phyloP scores from a whole-genome alignment of 129 eudicot genomes.

The Oenanthe sinensis region DNA sequence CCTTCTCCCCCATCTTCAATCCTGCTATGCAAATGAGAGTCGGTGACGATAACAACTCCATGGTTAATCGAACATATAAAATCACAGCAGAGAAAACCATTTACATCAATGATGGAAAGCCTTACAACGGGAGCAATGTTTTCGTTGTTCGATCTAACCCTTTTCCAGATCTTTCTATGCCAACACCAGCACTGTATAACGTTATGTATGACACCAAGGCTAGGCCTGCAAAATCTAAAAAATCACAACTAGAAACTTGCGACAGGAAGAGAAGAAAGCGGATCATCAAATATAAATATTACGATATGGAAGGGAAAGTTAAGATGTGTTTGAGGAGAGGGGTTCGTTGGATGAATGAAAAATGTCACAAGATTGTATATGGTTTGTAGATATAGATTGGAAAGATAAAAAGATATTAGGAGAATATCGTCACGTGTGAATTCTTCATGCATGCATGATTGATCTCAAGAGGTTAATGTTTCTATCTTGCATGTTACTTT shows the following conservation, averaged over 20 bases:
- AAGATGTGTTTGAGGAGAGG: constrained; percentile 29
- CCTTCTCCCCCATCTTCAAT: constrained; percentile 4
- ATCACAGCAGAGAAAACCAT: background rate
- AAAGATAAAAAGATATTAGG: background rate
- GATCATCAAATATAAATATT: constrained; percentile 34
- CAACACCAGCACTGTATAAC: background rate
- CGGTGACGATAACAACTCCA: constrained; percentile 5
- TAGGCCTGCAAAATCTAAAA: background rate
- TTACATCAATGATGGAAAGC: constrained; percentile 9
- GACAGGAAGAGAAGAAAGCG: constrained; percentile 36
- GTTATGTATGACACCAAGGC: background rate
- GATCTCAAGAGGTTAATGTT: background rate
- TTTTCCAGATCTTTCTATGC: background rate
- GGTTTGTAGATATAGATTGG: constrained; percentile 8
- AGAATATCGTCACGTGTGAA: background rate
- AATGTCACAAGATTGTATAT: constrained; percentile 17
- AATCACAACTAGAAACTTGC: constrained; percentile 15
- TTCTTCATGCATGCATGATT: background rate
- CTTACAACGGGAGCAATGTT: constrained; percentile 6
- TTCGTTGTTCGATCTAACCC: constrained; percentile 16
- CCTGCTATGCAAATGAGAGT: background rate
- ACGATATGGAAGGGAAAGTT: constrained; percentile 34
- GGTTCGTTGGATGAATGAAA: constrained; percentile 36
- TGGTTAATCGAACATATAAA: background rate
- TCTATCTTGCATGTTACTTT: background rate